Evolutionary conservation across 1,284 basidiomycete genomes (phyloP).

Genomic region (Sporisorium sorghi): DNA sequence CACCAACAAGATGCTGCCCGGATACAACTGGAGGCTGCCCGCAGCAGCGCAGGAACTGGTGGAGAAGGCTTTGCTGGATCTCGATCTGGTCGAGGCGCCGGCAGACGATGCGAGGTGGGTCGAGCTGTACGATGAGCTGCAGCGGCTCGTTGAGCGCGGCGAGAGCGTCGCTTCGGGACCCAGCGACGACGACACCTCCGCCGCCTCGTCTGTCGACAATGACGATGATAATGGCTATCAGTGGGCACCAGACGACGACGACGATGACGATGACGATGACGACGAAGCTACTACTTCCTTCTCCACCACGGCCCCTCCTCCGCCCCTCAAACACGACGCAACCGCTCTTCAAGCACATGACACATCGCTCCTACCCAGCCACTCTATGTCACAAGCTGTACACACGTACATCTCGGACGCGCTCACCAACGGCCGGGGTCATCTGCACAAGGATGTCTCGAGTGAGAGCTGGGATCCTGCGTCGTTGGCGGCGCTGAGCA

Average conservation of each 20-base stretch:
- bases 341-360: not conserved
- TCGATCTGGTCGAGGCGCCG: constrained; percentile 15
- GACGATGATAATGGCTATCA: too few species aligned
- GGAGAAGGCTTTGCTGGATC: constrained; percentile 24
- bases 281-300: too few species aligned
- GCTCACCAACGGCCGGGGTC: constrained; percentile 14
- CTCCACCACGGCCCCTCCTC: not conserved
- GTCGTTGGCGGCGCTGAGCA: constrained; percentile 24
- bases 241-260: not conserved
- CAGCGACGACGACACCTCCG: not conserved
- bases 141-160: constrained; percentile 6
- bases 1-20: constrained; percentile 15
- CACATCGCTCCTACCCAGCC: constrained; percentile 1
- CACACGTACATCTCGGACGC: constrained; percentile 9
- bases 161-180: not conserved
- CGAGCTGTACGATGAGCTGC: constrained; percentile 24
- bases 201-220: too few species aligned
- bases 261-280: constrained; percentile 2
- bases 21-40: constrained; percentile 11
- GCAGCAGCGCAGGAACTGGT: constrained; percentile 30
- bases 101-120: constrained; percentile 28
- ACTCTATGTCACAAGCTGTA: constrained; percentile 4
- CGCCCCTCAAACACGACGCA: not conserved
- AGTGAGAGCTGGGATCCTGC: constrained; percentile 26
- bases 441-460: not conserved